These are phyloP conservation scores for Nephelium lappaceum DNA, from an alignment of 345 rosid species.

Conservation along the genomic window DNA sequence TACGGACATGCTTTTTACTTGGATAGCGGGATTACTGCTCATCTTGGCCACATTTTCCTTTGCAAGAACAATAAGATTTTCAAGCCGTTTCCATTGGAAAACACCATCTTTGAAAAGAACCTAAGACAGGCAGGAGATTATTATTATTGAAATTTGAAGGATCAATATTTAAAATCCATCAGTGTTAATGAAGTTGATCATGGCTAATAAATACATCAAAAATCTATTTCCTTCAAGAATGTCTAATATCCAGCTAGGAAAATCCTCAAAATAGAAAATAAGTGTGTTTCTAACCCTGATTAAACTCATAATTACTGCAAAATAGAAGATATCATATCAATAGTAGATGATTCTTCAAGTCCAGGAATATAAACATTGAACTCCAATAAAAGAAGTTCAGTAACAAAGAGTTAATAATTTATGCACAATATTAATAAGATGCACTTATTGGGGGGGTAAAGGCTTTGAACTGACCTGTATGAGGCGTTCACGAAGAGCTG, in stretches of 20 bases:
- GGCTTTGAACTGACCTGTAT: conserved; percentile 65
- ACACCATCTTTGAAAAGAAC: conserved; percentile 86
- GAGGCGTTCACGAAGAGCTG: conserved; percentile 93
- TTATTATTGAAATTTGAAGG: neutral
- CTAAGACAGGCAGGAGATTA: conserved; percentile 34
- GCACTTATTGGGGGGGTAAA: neutral
- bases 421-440: neutral
- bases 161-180: conserved; percentile 11
- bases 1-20: conserved; percentile 55
- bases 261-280: no score
- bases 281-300: neutral
- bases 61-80: conserved; percentile 87
- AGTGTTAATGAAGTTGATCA: neutral
- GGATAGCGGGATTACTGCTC: conserved; percentile 89
- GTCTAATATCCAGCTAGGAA: no score
- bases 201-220: conserved; percentile 5
- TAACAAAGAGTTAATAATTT: neutral
- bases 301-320: neutral
- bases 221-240: neutral
- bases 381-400: neutral
- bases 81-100: conserved; percentile 95
- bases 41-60: conserved; percentile 92
- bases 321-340: neutral
- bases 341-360: neutral
- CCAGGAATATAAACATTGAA: neutral